Evolutionary conservation across 225 moss, liverwort and hornwort species (phyloP).

Genomic region (Climacium dendroides): DNA sequence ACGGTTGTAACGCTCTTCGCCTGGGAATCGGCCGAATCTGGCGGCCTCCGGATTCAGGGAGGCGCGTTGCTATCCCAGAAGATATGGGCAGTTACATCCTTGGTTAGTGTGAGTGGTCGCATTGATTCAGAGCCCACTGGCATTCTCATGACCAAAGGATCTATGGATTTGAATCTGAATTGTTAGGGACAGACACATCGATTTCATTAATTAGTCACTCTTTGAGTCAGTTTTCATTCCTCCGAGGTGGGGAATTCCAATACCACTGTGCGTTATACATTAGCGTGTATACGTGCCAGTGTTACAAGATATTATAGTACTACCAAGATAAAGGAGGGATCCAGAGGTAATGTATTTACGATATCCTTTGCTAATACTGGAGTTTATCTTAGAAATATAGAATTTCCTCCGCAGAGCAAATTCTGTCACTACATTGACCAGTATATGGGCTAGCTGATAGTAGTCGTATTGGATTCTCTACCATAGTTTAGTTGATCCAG

Average conservation of each 20-base stretch:
- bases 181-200: not conserved
- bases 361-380: not conserved
- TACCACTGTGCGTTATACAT: not conserved
- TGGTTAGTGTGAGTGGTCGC: not conserved
- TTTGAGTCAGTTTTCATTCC: not conserved
- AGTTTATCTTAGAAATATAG: not conserved
- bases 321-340: not conserved
- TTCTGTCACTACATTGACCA: not conserved
- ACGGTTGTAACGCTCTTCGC: conserved; percentile 1
- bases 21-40: not conserved
- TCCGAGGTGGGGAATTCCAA: not conserved
- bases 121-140: not conserved
- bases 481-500: not conserved
- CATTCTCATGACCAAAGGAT: not conserved
- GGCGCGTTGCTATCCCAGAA: not conserved
- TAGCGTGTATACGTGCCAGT: not conserved
- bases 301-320: not conserved
- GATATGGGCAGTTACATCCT: not conserved
- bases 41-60: not conserved
- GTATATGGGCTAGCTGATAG: not conserved
- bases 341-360: not conserved
- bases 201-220: not conserved
- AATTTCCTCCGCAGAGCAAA: not conserved
- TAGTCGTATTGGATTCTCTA: not conserved
- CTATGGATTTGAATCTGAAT: not conserved